These are phyloP conservation scores for Wolfiporia cocos DNA, from an alignment of 1,284 basidiomycete genomes.

Conservation along the genomic window DNA sequence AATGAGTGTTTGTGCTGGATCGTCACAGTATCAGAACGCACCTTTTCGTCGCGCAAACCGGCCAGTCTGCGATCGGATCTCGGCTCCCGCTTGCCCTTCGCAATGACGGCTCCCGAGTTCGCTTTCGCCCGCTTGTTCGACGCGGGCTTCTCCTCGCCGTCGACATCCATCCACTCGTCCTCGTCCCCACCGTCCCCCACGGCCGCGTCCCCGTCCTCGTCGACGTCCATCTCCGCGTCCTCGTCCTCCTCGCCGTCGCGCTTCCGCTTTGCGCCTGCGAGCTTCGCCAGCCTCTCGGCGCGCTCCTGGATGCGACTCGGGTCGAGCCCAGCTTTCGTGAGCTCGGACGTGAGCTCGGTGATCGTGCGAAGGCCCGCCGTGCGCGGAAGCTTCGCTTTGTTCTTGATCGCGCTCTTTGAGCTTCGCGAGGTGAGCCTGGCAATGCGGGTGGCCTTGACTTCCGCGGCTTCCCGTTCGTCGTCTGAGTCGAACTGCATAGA, in stretches of 20 bases:
- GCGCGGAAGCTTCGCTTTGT: slow-evolving; percentile 79
- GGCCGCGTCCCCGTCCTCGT: slow-evolving; percentile 38
- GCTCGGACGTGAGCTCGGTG: slow-evolving; percentile 74
- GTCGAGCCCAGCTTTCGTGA: slow-evolving; percentile 88
- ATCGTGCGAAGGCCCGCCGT: slow-evolving; percentile 87
- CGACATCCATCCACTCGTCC: slow-evolving; percentile 51
- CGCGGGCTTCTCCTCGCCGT: slow-evolving; percentile 44
- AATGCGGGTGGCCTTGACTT: slow-evolving; percentile 57
- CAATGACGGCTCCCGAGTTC: slow-evolving; percentile 51
- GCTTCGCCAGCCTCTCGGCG: slow-evolving; percentile 79
- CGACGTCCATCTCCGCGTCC: slow-evolving; percentile 40
- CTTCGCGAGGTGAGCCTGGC: slow-evolving; percentile 79
- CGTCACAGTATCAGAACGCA: slow-evolving; percentile 29
- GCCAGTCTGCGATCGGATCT: slow-evolving; percentile 68
- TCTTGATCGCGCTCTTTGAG: slow-evolving; percentile 84
- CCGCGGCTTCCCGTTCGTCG: slow-evolving; percentile 80
- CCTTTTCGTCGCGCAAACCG: slow-evolving; percentile 73
- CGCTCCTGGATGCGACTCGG: slow-evolving; percentile 86
- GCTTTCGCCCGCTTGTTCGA: slow-evolving; percentile 57
- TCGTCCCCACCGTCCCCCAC: slow-evolving; percentile 39
- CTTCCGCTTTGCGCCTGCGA: slow-evolving; percentile 70
- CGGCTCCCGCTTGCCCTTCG: slow-evolving; percentile 50
- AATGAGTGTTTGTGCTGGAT: neutral
- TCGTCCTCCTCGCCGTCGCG: slow-evolving; percentile 51
- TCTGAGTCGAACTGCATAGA: slow-evolving; percentile 76